Conservation (phyloP, 805 yeast species). For the Metschnikowia borealis region DNA sequence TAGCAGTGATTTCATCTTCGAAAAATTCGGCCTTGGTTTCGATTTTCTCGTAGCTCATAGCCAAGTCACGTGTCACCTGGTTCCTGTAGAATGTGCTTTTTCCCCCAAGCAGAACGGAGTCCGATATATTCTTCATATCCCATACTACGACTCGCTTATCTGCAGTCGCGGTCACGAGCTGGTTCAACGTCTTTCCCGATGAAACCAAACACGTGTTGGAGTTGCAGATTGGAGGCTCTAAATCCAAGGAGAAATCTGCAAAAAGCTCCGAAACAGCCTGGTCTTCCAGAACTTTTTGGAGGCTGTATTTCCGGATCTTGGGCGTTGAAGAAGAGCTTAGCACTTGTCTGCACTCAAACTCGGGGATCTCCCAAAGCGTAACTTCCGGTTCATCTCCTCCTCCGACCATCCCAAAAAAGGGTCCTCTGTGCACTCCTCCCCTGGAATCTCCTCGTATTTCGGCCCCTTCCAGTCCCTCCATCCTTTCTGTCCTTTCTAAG, state of each 20-base stretch:
- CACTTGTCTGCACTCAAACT: slow-evolving; percentile 49
- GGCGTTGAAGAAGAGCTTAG: slow-evolving; percentile 21
- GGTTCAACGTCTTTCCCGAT: neutral
- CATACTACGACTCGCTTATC: slow-evolving; percentile 28
- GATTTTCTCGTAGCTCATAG: slow-evolving; percentile 15
- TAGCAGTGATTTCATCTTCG: neutral
- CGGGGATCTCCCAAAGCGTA: slow-evolving; percentile 73
- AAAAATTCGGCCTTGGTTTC: neutral
- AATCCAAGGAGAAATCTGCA: slow-evolving; percentile 17
- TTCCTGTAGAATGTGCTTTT: slow-evolving; percentile 9
- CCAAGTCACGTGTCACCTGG: slow-evolving; percentile 13
- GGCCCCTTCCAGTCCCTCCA: neutral
- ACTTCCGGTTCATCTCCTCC: slow-evolving; percentile 59
- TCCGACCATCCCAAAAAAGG: slow-evolving; percentile 52
- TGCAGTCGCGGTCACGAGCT: slow-evolving; percentile 25
- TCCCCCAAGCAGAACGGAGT: slow-evolving; percentile 7
- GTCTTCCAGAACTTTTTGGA: slow-evolving; percentile 22
- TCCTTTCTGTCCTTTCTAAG: slow-evolving; percentile 4
- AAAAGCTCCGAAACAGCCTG: slow-evolving; percentile 18
- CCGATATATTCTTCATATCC: slow-evolving; percentile 20
- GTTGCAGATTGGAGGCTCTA: slow-evolving; percentile 11
- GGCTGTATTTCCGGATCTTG: slow-evolving; percentile 21
- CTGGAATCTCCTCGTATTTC: neutral
- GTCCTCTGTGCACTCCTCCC: no score
- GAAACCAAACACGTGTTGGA: slow-evolving; percentile 9